Base-by-base conservation (phyloP, 2,329 filamentous ascomycete genomes). In the Botryotinia convoluta region DNA sequence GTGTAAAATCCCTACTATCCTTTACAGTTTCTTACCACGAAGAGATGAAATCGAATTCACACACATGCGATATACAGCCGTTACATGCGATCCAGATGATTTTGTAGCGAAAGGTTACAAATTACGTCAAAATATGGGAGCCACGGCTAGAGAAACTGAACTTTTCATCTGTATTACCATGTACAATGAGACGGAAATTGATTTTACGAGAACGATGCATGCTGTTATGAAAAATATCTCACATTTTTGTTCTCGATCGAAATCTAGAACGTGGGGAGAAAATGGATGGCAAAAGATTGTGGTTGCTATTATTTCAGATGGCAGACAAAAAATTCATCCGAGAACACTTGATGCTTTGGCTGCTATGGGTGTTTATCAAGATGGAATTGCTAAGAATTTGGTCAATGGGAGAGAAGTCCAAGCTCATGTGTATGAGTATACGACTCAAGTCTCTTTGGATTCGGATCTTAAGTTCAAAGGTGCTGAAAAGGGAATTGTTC, bases 231-330 rank as follows among this genome's bases (percentile, higher is more conserved):
- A 97, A 82, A 99, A 99, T 82, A 95, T 99, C 79, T 91, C 93
- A 22, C 96, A 98, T 82, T 98, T 99, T 83, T 99, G 96, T 85
- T 94, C 92, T 32, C 91, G 96, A 71, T 92, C 91, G 72, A 95
- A 96, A 82, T 97, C 94, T 9, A 90, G 96, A 74, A 98, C 95
- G 0, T 99, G 96, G 96, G 97, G 96, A 57, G 97, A 97, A 78
- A 90, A 93, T 71, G 96, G 96, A 7, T 99, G 96, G 96, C 94
- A 99, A 83, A 99, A 99, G 86, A 98, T 99, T 80, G 96, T 99
- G 0, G 95, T 99, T 0, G 98, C 94, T 81, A 93, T 99, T 80
- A 95, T 99, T 74, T 95, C 94, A 1, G 96, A 99, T 81, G 96
- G 96, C 35, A 92, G 97, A 79, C 91, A 94, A 85, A 94, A 94